Evolutionary conservation across 495 filamentous ascomycete genomes (phyloP).

Genomic region (Hypoxylon fragiforme): DNA sequence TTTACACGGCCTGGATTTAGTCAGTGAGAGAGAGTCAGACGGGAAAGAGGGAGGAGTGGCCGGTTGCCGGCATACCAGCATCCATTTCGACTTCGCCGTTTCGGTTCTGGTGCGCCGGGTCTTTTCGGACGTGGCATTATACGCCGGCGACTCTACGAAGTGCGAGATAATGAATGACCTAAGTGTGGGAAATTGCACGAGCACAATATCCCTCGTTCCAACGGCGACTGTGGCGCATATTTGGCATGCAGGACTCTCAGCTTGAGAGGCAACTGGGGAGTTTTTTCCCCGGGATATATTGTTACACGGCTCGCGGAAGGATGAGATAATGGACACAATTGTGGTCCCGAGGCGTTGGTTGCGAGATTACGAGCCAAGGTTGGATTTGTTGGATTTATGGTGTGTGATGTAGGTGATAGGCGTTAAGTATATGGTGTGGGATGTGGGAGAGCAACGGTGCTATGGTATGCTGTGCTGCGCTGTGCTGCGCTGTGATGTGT

Average conservation of each 20-base stretch:
- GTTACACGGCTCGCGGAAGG: conserved; percentile 32
- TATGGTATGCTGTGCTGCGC: too few relatives aligned
- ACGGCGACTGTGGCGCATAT: conserved; percentile 37
- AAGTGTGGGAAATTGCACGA: conserved; percentile 38
- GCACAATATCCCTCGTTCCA: conserved; percentile 39
- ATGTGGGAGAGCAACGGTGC: too few relatives aligned
- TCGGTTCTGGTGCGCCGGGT: conserved; percentile 67
- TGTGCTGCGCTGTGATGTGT: too few relatives aligned
- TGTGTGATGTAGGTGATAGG: too few relatives aligned
- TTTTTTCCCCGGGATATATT: conserved; percentile 25
- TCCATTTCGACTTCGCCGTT: conserved; percentile 76
- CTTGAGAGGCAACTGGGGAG: conserved; percentile 23
- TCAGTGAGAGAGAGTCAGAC: conserved; percentile 1
- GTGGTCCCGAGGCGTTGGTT: conserved; percentile 27
- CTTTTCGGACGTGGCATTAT: conserved; percentile 71
- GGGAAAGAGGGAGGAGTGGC: neutral
- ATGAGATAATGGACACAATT: conserved; percentile 31
- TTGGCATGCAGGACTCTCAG: conserved; percentile 37
- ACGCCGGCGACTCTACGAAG: conserved; percentile 30
- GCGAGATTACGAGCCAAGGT: conserved; percentile 22
- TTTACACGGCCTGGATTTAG: conserved; percentile 71
- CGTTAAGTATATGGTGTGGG: too few relatives aligned
- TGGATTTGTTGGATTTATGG: too few relatives aligned
- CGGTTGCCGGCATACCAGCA: conserved; percentile 63
- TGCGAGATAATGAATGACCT: conserved; percentile 28